Conservation (phyloP, 257 asterid genomes). For the Haberlea rhodopensis region DNA sequence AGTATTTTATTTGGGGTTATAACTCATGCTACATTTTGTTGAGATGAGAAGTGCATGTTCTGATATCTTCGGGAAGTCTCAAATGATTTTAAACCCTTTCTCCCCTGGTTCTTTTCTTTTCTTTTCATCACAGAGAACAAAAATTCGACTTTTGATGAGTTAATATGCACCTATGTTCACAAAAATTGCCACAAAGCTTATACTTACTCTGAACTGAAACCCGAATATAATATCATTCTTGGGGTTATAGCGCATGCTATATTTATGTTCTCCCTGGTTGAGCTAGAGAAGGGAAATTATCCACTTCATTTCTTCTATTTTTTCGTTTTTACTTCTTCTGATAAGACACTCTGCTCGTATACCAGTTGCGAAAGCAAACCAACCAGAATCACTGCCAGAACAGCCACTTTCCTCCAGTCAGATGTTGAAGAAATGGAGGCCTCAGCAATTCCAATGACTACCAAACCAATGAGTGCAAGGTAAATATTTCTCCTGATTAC, state of each 20-base stretch:
- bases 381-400: slow-evolving; percentile 69
- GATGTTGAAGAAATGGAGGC: slow-evolving; percentile 46
- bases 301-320: slow-evolving; percentile 37
- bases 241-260: slow-evolving; percentile 36
- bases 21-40: slow-evolving; percentile 54
- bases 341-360: slow-evolving; percentile 66
- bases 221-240: slow-evolving; percentile 17
- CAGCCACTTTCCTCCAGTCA: slow-evolving; percentile 64
- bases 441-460: slow-evolving; percentile 57
- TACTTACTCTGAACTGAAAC: slow-evolving; percentile 7
- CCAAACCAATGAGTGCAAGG: slow-evolving; percentile 62
- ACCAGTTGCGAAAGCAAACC: slow-evolving; percentile 72
- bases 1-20: slow-evolving; percentile 60
- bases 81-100: neutral
- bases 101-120: neutral
- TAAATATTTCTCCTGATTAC: slow-evolving; percentile 62
- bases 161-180: slow-evolving; percentile 4
- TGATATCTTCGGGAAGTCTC: too few relatives aligned
- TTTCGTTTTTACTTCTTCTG: slow-evolving; percentile 40
- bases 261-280: slow-evolving; percentile 22
- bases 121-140: neutral
- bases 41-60: slow-evolving; percentile 5
- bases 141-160: slow-evolving; percentile 12
- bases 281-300: slow-evolving; percentile 16
- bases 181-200: slow-evolving; percentile 9